A percentile compares a stretch with the other conserved stretches of the same genome.
Conservation (phyloP, 1,284 basidiomycete species). For the Malassezia obtusa region DNA sequence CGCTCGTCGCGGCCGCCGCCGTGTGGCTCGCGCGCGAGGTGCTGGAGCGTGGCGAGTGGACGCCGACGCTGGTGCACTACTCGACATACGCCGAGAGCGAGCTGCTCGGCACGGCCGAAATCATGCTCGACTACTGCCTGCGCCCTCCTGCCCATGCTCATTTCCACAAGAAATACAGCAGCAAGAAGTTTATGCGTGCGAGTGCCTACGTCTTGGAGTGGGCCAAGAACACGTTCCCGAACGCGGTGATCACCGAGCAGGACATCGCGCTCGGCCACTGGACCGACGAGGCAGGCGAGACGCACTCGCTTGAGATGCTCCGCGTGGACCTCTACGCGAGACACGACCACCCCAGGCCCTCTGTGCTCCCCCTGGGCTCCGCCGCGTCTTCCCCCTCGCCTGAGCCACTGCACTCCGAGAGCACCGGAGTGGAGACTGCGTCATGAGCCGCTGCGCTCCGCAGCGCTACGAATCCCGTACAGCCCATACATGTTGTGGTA, state of each 20-base stretch:
- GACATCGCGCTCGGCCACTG: slow-evolving; percentile 15
- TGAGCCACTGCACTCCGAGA: not conserved
- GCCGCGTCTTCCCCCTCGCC: not conserved
- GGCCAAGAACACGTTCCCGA: slow-evolving; percentile 34
- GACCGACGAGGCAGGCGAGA: slow-evolving; percentile 17
- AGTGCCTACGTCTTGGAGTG: slow-evolving; percentile 41
- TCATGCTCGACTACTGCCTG: slow-evolving; percentile 74
- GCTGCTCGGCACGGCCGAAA: slow-evolving; percentile 72
- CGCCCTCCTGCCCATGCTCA: slow-evolving; percentile 35
- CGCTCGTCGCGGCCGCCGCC: slow-evolving; percentile 73
- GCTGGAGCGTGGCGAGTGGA: slow-evolving; percentile 72
- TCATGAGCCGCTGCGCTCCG: not conserved
- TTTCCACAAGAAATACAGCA: slow-evolving; percentile 47
- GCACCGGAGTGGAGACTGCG: slow-evolving; percentile 18
- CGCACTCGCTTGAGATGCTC: slow-evolving; percentile 28
- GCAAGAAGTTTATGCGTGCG: slow-evolving; percentile 47
- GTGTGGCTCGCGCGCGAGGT: slow-evolving; percentile 84
- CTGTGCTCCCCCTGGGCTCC: slow-evolving; percentile 18
- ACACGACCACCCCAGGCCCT: slow-evolving; percentile 27
- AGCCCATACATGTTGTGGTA: slow-evolving; percentile 4
- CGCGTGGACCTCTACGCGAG: slow-evolving; percentile 31
- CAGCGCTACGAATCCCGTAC: not conserved
- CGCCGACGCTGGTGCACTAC: slow-evolving; percentile 75
- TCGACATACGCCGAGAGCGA: slow-evolving; percentile 77
- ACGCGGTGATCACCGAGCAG: slow-evolving; percentile 27